A percentile compares a stretch with the other conserved stretches of the same genome.
Evolutionary conservation across 192 early-diverging fungal genomes (phyloP).

Genomic region (Neocallimastix lanati): DNA sequence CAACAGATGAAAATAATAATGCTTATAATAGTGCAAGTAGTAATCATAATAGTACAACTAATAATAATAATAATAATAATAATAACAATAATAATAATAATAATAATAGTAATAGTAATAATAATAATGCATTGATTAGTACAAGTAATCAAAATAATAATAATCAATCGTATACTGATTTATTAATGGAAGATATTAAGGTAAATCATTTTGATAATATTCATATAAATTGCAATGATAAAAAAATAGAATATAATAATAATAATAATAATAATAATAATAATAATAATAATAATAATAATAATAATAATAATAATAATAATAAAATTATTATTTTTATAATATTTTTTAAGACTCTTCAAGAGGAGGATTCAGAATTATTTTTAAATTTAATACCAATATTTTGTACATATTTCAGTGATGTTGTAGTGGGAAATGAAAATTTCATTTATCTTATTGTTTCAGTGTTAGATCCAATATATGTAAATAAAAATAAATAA

Average conservation of each 20-base stretch:
- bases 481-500: too few species aligned
- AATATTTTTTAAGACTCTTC: background rate
- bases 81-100: too few species aligned
- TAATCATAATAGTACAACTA: too few species aligned
- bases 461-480: background rate
- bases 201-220: too few species aligned
- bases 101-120: too few species aligned
- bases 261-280: too few species aligned
- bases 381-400: background rate
- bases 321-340: too few species aligned
- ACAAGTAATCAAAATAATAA: background rate
- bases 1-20: background rate
- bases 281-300: too few species aligned
- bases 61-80: background rate
- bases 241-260: too few species aligned
- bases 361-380: background rate
- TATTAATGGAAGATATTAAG: background rate
- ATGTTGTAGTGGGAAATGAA: background rate
- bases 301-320: background rate
- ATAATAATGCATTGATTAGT: too few species aligned
- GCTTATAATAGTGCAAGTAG: background rate
- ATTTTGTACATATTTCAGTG: background rate
- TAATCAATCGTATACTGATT: background rate
- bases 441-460: background rate
- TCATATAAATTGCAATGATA: too few species aligned